Evolutionary conservation across 2,329 filamentous ascomycete species (phyloP), one percentile per base, ranked within the genome.

Genomic region (Trichoderma atrobrunneum): DNA sequence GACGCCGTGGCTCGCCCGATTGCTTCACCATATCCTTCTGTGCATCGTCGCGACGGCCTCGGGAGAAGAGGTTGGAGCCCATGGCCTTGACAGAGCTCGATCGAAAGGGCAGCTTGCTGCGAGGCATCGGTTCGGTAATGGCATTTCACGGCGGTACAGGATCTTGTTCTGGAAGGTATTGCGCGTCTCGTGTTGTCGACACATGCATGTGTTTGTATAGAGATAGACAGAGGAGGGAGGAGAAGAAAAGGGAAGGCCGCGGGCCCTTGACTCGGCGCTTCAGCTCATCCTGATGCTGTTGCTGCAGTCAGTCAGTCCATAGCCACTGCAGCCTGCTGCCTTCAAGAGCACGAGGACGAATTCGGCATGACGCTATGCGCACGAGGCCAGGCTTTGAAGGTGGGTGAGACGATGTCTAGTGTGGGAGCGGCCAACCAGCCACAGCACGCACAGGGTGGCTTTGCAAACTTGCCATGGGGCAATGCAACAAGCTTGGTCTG

Each of bases 21-120:
- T 48, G 70, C 39, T 57, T 65, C 34, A 51, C 21, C 21, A 32
- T n/a, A 24, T 62, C 59, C 26, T 54, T 57, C 7, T 32, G 69
- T 7, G 56, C 59, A 66, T 71, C 63, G 3, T 72, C 39, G 57
- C 60, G 70, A 36, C 56, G 61, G 36, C 26, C 30, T 54, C 65
- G 54, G 34, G 72, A 73, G 69, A 73, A 73, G n/a, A 73, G 56
- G 36, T 39, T 71, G 16, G 72, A 67, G 72, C 67, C 68, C 60
- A 72, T 72, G 26, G 63, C 69, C 63, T 68, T 73, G 72, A 72
- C 70, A 30, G 72, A 73, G 51, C 72, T 72, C 61, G 72, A 72
- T 70, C 72, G 67, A 34, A 73, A 69, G 21, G 72, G 72, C 54
- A 73, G 60, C 54, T 54, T 72, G 67, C 63, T 72, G 67, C 61